Evolutionary conservation across 2,329 filamentous ascomycete genomes (phyloP).

Genomic region (Lachnellula suecica): DNA sequence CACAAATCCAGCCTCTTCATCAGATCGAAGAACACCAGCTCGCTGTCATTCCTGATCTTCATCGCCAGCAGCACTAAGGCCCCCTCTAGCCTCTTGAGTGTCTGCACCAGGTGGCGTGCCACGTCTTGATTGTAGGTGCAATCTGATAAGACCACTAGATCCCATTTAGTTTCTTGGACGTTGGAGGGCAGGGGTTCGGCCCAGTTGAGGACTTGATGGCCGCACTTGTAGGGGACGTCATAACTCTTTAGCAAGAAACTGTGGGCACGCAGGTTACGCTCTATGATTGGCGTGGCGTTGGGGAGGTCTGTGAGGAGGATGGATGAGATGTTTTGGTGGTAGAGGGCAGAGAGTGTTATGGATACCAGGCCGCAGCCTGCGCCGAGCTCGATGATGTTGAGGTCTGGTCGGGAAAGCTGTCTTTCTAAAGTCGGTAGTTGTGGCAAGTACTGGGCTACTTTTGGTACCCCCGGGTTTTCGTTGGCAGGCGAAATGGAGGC

Average conservation of each 20-base stretch:
- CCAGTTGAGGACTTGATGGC: conserved; percentile 60
- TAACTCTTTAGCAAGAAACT: background rate
- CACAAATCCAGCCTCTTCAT: conserved; percentile 40
- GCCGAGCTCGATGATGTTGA: conserved; percentile 63
- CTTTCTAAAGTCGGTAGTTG: conserved; percentile 16
- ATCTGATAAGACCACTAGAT: conserved; percentile 66
- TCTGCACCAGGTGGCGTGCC: conserved; percentile 60
- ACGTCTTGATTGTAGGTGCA: conserved; percentile 74
- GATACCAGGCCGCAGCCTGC: conserved; percentile 69
- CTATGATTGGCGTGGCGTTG: conserved; percentile 60
- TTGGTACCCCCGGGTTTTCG: too few relatives aligned
- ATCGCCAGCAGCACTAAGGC: conserved; percentile 54
- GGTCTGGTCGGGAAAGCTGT: conserved; percentile 23
- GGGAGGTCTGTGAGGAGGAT: conserved; percentile 63
- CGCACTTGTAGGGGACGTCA: conserved; percentile 33
- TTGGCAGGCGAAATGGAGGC: conserved; percentile 10
- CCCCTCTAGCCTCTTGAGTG: conserved; percentile 39
- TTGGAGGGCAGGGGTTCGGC: conserved; percentile 42
- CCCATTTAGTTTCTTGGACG: conserved; percentile 40
- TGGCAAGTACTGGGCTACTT: background rate
- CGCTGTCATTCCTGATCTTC: conserved; percentile 67
- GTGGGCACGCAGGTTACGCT: conserved; percentile 43
- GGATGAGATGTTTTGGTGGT: conserved; percentile 38
- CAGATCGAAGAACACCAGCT: conserved; percentile 64
- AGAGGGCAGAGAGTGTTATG: conserved; percentile 50